Base-by-base conservation (phyloP, 208 protist genomes). In the Leishmania martiniquensis region DNA sequence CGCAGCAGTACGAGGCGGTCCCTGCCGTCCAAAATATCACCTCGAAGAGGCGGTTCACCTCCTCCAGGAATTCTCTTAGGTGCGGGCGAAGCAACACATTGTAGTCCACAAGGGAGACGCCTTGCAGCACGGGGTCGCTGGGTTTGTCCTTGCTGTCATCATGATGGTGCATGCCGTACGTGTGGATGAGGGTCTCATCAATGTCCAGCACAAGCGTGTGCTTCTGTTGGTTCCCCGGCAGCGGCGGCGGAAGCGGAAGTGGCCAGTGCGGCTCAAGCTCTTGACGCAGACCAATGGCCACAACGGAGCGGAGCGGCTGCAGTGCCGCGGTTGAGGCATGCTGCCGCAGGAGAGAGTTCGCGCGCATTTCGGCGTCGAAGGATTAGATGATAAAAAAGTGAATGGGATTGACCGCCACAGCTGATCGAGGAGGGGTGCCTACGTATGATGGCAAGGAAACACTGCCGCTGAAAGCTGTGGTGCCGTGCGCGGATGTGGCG, bases 21-120 rank as follows among this genome's bases (percentile, higher is more conserved):
- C 91, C 94, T 13, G 91, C 91, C 3, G 94, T 97, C 94, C 94
- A 97, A 75, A 95, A 97, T 39, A 97, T 87, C 20, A 97, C 82
- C 70, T 97, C 94, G 83, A 94, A 97, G 54, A 95, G 81, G 60
- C 92, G 75, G 68, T 87, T 87, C 55, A 94, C 89, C 74, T 95
- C 92, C 2, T 72, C 44, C 29, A 97, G 86, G 69, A 97, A 97
- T 77, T 91, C 86, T 51, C 85, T 85, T 68, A 93, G 70, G 70
- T 95, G 86, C 12, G 94, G 94, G 13, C 94, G 90, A 39, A 93
- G 69, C 59, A 91, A 73, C 67, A 88, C 81, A 63, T 84, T 74
- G 70, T 90, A 93, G 81, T 84, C 75, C 47, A 83, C 82, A 39
- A 85, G 79, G 17, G 75, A 75, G 63, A 80, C 37, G 9, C 62